Conservation (phyloP, 78 protist species). For the Dictyostelium capitatum region DNA sequence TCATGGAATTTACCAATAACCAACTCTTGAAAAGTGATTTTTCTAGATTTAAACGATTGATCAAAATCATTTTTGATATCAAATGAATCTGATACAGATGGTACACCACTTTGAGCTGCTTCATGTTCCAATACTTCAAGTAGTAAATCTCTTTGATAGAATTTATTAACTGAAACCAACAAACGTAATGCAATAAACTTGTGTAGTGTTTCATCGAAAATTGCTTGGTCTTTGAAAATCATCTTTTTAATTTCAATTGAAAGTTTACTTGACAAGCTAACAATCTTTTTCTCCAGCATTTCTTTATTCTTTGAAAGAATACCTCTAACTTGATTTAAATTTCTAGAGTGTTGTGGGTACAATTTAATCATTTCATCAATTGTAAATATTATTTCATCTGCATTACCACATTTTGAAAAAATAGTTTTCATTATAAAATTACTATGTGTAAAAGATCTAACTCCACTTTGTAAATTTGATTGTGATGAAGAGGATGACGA, state of each 20-base stretch:
- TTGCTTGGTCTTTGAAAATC: background rate
- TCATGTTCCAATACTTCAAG: background rate
- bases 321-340: background rate
- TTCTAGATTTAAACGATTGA: background rate
- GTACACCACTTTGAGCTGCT: no score
- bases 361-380: background rate
- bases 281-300: background rate
- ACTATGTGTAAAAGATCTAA: background rate
- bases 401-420: background rate
- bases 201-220: background rate
- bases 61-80: background rate
- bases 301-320: background rate
- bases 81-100: background rate
- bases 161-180: background rate
- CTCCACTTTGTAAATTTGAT: background rate
- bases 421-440: conserved; percentile 7
- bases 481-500: background rate
- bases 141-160: background rate
- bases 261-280: background rate
- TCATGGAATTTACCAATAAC: background rate
- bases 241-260: background rate
- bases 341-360: background rate
- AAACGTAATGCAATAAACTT: background rate
- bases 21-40: background rate
- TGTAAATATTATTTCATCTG: background rate